A percentile compares a stretch with the other conserved stretches of the same genome.
These are phyloP conservation scores for Diaporthe helianthi DNA, from an alignment of 2,329 filamentous ascomycete genomes.

Conservation along the genomic window DNA sequence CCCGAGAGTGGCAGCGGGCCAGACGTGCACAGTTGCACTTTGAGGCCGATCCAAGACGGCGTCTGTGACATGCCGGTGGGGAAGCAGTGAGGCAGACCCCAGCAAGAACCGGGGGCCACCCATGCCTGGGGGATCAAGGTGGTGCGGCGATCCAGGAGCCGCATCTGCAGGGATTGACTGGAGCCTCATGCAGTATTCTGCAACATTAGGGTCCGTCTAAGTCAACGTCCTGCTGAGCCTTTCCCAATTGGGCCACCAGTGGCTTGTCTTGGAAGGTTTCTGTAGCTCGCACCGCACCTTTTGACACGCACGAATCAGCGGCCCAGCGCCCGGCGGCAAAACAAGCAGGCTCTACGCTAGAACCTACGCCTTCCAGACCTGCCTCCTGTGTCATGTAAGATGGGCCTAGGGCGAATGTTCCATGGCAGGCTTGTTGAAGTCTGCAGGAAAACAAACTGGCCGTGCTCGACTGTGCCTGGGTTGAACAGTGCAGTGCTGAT, in stretches of 20 bases:
- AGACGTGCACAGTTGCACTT: conserved; percentile 30
- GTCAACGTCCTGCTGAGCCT: conserved; percentile 16
- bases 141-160: conserved; percentile 32
- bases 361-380: neutral
- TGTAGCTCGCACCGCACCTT: conserved; percentile 2
- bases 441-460: neutral
- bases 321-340: conserved; percentile 11
- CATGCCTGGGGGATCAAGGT: conserved; percentile 13
- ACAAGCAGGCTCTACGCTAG: neutral
- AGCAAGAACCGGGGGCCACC: conserved; percentile 21
- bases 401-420: neutral
- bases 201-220: conserved; percentile 23
- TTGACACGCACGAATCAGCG: conserved; percentile 9
- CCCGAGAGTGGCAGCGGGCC: neutral
- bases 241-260: conserved; percentile 13
- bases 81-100: conserved; percentile 27
- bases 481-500: neutral
- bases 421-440: neutral
- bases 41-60: conserved; percentile 36
- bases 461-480: no score
- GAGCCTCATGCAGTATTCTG: conserved; percentile 34
- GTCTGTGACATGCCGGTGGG: conserved; percentile 37
- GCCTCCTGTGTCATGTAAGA: conserved; percentile 8
- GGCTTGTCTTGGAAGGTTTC: conserved; percentile 25
- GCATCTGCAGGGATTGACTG: conserved; percentile 32